Base-by-base conservation (phyloP, 495 filamentous ascomycete species). In the Penicillium lagena region DNA sequence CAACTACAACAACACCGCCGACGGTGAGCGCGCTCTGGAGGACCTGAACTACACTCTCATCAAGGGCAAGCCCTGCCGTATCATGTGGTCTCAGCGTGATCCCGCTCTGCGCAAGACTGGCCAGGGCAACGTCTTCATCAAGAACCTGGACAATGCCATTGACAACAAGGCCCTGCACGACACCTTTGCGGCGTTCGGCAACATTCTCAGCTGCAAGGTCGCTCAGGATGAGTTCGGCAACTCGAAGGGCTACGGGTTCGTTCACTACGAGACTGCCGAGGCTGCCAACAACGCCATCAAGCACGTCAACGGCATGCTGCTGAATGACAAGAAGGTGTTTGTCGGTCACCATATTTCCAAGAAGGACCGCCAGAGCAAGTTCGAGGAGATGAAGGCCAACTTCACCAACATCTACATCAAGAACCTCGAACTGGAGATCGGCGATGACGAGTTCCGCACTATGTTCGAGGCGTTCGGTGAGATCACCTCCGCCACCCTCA, bases 371-470 rank as follows among this genome's bases (percentile, higher is more conserved):
- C 90, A 96, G 78, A 96, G 89, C 88, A 99, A 99, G 76, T 97
- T 96, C 63, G 93, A 99, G 76, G 93, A 99, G 79, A 99, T 99
- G 91, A 97, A 97, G 83, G 93, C 94, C 67, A 97, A 99, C 79
- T 99, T 95, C 78, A 99, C 93, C 73, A 99, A 99, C 68, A 81
- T 97, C 64, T 99, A 97, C 71, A 87, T 99, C 71, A 99, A 99
- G 85, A 99, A 97, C 72, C 82, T 99, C 56, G 81, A 85, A 50
- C 54, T 68, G n/a, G 89, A 95, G 41, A 86, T 84, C 52, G 84
- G 82, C 44, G 94, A 99, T 37, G 89, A 96, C 4, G 85, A 96
- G 65, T 97, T 99, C 80, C 88, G 89, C 50, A 77, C 83, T 43
- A 74, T 96, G 38, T 97, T 99, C 57, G 86, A 90, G 77, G 82